Evolutionary conservation across 805 yeast species (phyloP).

Genomic region (Candida morakotiae): DNA sequence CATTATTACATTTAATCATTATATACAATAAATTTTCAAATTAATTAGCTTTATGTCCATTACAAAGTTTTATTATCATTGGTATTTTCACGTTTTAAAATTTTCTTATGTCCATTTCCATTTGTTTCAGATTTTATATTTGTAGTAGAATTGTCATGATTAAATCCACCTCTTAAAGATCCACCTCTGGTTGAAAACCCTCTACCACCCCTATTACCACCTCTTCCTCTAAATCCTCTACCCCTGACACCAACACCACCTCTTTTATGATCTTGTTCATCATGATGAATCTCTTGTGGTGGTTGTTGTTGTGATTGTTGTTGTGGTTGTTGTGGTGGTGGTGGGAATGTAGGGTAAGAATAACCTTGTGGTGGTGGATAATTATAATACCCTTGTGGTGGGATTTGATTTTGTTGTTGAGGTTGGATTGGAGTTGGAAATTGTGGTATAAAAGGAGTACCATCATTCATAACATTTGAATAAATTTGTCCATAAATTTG

Average conservation of each 20-base stretch:
- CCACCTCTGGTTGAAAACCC: no score
- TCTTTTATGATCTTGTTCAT: not conserved
- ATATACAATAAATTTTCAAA: no score
- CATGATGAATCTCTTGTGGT: not conserved
- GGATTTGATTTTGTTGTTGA: conserved; percentile 4
- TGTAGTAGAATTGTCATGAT: not conserved
- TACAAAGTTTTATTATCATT: no score
- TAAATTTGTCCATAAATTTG: conserved; percentile 42
- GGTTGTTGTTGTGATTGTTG: not conserved
- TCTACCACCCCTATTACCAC: conserved; percentile 14
- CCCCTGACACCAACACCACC: conserved; percentile 14
- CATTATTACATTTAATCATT: no score
- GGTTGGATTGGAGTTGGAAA: conserved; percentile 5
- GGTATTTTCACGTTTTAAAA: not conserved
- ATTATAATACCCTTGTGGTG: conserved; percentile 9
- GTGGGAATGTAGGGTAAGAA: no score
- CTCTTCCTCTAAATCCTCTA: conserved; percentile 12
- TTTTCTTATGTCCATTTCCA: not conserved
- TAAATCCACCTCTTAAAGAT: no score
- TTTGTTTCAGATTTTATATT: not conserved
- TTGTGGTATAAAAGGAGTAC: conserved; percentile 12
- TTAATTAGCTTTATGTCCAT: no score
- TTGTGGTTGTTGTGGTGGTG: conserved; percentile 7
- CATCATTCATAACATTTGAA: conserved; percentile 40
- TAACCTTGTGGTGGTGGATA: conserved; percentile 11